Evolutionary conservation across 495 filamentous ascomycete genomes (phyloP).

Genomic region (Trichoderma reesei): DNA sequence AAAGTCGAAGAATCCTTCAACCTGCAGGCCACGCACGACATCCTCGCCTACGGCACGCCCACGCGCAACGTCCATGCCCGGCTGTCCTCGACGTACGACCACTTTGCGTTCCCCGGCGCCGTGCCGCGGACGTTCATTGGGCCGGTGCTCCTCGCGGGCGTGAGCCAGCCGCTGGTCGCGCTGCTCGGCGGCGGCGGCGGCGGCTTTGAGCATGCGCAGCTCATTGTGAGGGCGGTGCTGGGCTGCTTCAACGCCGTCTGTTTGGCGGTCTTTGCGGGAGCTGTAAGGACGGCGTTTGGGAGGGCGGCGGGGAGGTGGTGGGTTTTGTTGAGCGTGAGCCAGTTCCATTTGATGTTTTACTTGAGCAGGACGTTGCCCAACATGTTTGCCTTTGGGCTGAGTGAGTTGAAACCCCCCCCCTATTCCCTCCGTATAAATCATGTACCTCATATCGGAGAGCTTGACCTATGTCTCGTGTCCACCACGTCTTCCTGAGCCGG

Average conservation of each 20-base stretch:
- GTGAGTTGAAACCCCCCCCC: conserved; percentile 30
- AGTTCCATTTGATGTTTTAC: conserved; percentile 93
- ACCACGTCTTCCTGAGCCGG: too few relatives aligned
- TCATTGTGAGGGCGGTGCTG: conserved; percentile 62
- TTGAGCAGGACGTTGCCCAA: conserved; percentile 88
- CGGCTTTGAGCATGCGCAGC: conserved; percentile 32
- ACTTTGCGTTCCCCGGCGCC: conserved; percentile 81
- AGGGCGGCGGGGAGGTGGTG: conserved; percentile 68
- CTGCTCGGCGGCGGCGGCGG: conserved; percentile 28
- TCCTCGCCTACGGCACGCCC: conserved; percentile 70
- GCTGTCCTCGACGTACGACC: conserved; percentile 62
- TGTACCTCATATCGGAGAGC: conserved; percentile 7
- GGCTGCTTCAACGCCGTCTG: conserved; percentile 67
- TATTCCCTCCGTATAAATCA: neutral
- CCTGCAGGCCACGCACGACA: conserved; percentile 88
- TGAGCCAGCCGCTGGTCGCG: conserved; percentile 52
- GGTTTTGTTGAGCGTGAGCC: conserved; percentile 66
- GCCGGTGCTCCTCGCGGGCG: conserved; percentile 57
- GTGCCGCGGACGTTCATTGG: conserved; percentile 89
- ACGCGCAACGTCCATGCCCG: conserved; percentile 38
- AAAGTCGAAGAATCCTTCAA: conserved; percentile 99
- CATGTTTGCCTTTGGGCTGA: conserved; percentile 87
- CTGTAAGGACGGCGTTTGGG: conserved; percentile 61
- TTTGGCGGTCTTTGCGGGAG: conserved; percentile 52
- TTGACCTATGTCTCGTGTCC: too few relatives aligned